Base-by-base conservation (phyloP, 179 eudicot genomes). In the Silene vulgaris region DNA sequence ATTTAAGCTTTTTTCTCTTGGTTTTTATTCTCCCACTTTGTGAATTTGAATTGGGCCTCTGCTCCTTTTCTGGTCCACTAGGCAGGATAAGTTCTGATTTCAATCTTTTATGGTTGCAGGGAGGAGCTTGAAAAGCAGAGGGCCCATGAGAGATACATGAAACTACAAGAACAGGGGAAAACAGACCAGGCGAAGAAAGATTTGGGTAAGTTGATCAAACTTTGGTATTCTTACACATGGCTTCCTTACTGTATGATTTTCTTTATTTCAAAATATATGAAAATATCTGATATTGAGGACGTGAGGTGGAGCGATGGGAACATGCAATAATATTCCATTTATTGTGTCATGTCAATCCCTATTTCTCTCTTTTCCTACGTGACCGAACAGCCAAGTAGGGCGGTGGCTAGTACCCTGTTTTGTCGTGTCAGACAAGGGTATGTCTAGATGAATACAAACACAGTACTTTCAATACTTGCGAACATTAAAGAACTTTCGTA, bases 171-270 rank as follows among this genome's bases (percentile, higher is more conserved):
- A 74, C 95, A 90, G 81, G 95, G 97, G 72, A 91, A 90, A 84
- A 88, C 97, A 1, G 97, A 91, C 26, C 96, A 91, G 81, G 91
- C 97, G 75, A 91, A 32, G 86, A 90, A 90, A 81, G 96, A 90
- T 76, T 80, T 90, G 72, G 96, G 96, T 90, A 75, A 80, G 83
- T 76, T 35, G 40, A 7, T 20, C n/a, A 43, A 1, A 17, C 50
- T 17, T 57, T 35, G 3, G 7, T 67, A 28, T 35, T 2, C 54
- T 48, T 9, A 30, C 28, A n/a, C 19, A 32, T 35, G 11, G 16
- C 23, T 29, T 64, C 40, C 19, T 14, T 64, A 13, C 11, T 40
- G 56, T 40, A 70, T 21, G 59, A 20, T 69, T 43, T 69, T 35
- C 40, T 69, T 37, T 40, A 40, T 57, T 37, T 69, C 8, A 69